Conservation (phyloP, 805 yeast genomes). For the Clavispora vitiphila region DNA sequence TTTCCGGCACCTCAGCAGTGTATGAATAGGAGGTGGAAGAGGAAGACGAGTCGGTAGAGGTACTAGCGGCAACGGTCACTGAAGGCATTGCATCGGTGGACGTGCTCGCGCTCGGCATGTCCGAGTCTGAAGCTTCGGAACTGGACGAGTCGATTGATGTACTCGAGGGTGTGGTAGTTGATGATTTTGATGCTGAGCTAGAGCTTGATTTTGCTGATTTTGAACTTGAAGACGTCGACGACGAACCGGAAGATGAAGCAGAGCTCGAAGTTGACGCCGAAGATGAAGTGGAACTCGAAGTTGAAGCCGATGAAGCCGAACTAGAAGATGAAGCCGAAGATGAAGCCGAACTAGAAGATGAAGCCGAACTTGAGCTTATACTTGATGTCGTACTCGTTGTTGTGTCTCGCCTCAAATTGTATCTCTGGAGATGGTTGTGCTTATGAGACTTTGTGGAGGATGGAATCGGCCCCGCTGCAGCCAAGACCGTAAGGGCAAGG, state of each 20-base stretch:
- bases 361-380: too few species aligned
- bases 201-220: background rate
- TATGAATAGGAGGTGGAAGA: conserved; percentile 9
- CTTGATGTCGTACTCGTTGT: too few species aligned
- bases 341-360: too few species aligned
- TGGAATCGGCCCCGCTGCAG: background rate
- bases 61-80: background rate
- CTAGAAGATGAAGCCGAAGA: background rate
- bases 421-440: background rate
- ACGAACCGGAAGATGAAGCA: too few species aligned
- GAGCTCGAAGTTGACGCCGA: too few species aligned
- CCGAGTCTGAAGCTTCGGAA: background rate
- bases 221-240: background rate
- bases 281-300: background rate
- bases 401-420: background rate
- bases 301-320: background rate
- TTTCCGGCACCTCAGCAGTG: conserved; percentile 7
- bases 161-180: background rate
- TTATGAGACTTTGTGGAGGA: background rate
- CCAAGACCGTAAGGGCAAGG: background rate
- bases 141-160: too few species aligned
- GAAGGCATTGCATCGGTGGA: too few species aligned
- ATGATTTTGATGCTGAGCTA: background rate
- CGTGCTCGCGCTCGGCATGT: background rate
- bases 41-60: background rate